phyloP scores from a whole-genome alignment of 129 eudicot species.

The Saposhnikovia divaricata region DNA sequence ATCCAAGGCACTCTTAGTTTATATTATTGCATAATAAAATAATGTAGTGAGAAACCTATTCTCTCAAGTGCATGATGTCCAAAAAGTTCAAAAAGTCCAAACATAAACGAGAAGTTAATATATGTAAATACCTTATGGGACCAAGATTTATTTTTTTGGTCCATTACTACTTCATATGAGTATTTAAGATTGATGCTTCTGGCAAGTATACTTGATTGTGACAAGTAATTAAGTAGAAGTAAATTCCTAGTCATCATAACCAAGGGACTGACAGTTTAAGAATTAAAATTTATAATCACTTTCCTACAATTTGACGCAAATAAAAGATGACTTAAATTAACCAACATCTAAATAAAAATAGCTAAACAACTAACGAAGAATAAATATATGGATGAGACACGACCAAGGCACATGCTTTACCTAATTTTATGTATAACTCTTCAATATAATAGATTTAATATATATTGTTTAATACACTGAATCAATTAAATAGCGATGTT shows the following conservation, averaged over 20 bases:
- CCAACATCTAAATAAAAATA: too few relatives aligned
- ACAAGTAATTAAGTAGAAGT: not conserved
- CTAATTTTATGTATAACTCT: not conserved
- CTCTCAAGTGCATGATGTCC: too few relatives aligned
- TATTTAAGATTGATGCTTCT: not conserved
- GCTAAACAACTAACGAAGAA: too few relatives aligned
- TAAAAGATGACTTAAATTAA: not conserved
- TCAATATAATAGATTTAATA: not conserved
- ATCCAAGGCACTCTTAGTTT: too few relatives aligned
- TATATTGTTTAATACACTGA: not conserved
- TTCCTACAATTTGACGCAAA: not conserved
- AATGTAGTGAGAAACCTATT: too few relatives aligned
- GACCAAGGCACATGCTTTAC: not conserved
- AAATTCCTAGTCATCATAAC: not conserved
- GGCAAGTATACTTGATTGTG: not conserved
- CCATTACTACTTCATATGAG: not conserved
- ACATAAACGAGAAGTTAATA: not conserved
- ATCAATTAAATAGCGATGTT: too few relatives aligned
- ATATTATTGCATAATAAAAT: too few relatives aligned
- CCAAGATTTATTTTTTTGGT: too few relatives aligned
- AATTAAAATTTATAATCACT: not conserved
- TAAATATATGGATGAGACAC: too few relatives aligned
- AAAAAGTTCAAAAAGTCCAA: not conserved
- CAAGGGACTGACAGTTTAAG: not conserved
- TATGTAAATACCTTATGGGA: not conserved